A percentile compares a stretch with the other conserved stretches of the same genome.
phyloP scores from a whole-genome alignment of 306 rosid species.

The Fagus sylvatica region DNA sequence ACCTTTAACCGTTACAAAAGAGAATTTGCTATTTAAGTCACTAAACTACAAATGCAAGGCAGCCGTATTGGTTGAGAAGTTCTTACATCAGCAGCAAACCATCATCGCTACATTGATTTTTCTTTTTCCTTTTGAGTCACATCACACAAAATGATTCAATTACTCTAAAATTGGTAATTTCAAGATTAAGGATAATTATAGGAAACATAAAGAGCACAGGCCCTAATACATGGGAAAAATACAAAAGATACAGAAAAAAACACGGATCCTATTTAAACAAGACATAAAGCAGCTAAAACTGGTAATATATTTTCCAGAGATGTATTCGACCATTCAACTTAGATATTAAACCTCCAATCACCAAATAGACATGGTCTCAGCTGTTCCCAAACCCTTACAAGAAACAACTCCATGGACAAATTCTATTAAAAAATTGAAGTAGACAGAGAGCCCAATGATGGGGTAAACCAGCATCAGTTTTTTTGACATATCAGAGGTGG shows the following conservation, averaged over 20 bases:
- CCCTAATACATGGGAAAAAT: not conserved
- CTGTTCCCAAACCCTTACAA: not conserved
- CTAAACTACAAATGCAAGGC: not conserved
- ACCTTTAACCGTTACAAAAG: not conserved
- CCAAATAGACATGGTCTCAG: not conserved
- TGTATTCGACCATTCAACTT: not conserved
- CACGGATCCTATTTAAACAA: not conserved
- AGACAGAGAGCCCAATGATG: not conserved
- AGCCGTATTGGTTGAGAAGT: not conserved
- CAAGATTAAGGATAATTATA: not conserved
- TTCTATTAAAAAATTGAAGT: not conserved
- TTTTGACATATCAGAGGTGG: not conserved
- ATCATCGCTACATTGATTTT: not conserved
- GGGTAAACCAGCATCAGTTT: not conserved
- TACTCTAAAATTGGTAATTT: not conserved
- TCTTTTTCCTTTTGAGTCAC: not conserved
- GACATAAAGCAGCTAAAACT: not conserved
- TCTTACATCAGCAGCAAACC: not conserved
- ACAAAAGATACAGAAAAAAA: not conserved
- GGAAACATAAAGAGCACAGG: not conserved
- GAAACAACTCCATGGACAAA: not conserved
- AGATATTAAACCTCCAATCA: not conserved
- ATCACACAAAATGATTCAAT: not conserved
- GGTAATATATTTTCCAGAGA: not conserved
- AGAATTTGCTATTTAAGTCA: not conserved